These are phyloP conservation scores for Cystobasidium slooffiae DNA, from an alignment of 1,284 basidiomycete species.

Conservation along the genomic window DNA sequence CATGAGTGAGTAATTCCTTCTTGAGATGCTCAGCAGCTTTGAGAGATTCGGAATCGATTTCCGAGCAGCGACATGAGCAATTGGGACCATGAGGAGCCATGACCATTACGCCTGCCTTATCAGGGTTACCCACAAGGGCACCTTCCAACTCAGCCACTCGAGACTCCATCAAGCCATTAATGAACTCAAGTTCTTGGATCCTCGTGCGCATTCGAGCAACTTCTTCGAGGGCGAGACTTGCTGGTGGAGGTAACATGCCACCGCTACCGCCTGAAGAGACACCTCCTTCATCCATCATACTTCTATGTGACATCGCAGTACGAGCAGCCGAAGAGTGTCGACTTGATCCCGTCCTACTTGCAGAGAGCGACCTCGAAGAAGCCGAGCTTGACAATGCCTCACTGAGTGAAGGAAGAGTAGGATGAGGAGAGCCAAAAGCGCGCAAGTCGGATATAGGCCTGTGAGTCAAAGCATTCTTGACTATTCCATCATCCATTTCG, in stretches of 20 bases:
- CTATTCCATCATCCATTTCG: conserved; percentile 36
- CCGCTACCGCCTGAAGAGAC: not conserved
- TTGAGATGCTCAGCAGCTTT: conserved; percentile 29
- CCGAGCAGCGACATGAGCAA: conserved; percentile 37
- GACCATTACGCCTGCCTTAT: conserved; percentile 1
- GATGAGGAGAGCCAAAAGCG: conserved; percentile 28
- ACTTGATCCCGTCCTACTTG: conserved; percentile 8
- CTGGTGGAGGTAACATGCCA: conserved; percentile 24
- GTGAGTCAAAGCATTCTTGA: conserved; percentile 28
- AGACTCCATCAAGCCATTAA: conserved; percentile 52
- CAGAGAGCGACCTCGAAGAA: conserved; percentile 29
- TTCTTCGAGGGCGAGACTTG: conserved; percentile 38
- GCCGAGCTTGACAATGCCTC: conserved; percentile 28
- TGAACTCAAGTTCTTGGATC: conserved; percentile 53
- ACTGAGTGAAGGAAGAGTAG: conserved; percentile 28
- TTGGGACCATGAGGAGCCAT: conserved; percentile 29
- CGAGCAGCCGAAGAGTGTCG: conserved; percentile 15
- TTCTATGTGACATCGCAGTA: conserved; percentile 10
- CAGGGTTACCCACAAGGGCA: conserved; percentile 29
- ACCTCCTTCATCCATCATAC: conserved; percentile 9
- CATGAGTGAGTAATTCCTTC: conserved; percentile 36
- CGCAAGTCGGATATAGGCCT: conserved; percentile 35
- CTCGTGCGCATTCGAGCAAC: conserved; percentile 48
- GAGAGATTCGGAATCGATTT: conserved; percentile 15
- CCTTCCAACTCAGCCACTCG: conserved; percentile 50